A percentile compares a stretch with the other conserved stretches of the same genome.
Conservation (phyloP, 768 basidiomycete species). For the Pholiota microspora region DNA sequence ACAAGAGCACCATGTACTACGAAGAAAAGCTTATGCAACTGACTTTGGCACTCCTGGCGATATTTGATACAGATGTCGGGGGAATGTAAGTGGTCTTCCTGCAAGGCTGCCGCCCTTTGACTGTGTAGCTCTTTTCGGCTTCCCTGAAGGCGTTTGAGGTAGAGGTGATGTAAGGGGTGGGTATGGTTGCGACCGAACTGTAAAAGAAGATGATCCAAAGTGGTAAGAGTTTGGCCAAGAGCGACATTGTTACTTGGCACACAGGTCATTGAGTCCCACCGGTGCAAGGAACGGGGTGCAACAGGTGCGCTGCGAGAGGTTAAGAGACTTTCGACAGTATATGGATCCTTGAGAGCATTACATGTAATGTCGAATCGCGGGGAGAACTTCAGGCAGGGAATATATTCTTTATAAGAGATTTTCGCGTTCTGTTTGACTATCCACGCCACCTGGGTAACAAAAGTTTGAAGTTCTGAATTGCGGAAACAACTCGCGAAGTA, state of each 20-base stretch:
- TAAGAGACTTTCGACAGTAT: conserved; percentile 14
- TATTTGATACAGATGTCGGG: conserved; percentile 9
- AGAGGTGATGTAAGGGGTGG: not conserved
- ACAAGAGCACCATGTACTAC: conserved; percentile 7
- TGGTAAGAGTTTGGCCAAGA: not conserved
- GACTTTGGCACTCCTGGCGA: conserved; percentile 4
- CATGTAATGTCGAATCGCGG: not conserved
- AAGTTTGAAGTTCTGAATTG: conserved; percentile 12
- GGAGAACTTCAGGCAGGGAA: not conserved
- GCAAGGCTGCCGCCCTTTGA: not conserved
- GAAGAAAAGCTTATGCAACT: not conserved
- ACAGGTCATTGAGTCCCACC: not conserved
- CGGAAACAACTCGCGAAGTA: conserved; percentile 16
- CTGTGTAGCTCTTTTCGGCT: conserved; percentile 4
- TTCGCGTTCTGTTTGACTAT: not conserved
- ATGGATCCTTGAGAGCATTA: not conserved
- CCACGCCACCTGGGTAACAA: conserved; percentile 1
- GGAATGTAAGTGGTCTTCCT: not conserved
- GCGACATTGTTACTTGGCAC: no score
- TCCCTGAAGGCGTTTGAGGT: conserved; percentile 8
- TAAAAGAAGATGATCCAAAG: conserved; percentile 4
- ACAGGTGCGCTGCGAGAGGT: not conserved
- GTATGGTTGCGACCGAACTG: conserved; percentile 4
- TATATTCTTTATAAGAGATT: not conserved
- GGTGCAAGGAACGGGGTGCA: not conserved